Evolutionary conservation across 1,139 yeast genomes (phyloP), one percentile per base, ranked within the genome.

Genomic region (Diutina rugosa): DNA sequence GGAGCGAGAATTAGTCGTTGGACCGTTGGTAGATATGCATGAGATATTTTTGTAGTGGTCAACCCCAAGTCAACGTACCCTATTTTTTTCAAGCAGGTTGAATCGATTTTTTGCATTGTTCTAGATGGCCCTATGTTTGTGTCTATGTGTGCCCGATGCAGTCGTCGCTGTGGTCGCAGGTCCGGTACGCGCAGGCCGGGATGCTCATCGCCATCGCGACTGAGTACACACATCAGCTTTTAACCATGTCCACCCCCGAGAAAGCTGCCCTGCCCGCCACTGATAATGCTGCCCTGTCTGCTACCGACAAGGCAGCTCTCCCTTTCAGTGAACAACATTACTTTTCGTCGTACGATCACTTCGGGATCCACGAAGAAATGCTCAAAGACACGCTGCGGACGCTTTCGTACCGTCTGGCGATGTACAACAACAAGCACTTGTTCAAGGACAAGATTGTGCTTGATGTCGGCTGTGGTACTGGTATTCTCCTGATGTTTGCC

Each of bases 381-480:
- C 83, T 95, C 67, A 95, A 93, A 72, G 99, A 95, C 69, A 82
- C 90, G 57, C 89, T 90, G 48, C 84, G 99, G 70, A 95, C 99
- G 8, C 76, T 91, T 61, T 82, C 96, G 44, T 95, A 95, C 74
- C 80, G 98, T 66, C 87, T 88, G 60, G 97, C 98, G 58, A 93
- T 95, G 73, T 84, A 84, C 73, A 90, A 90, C 70, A 95, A 95
- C 76, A 87, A 87, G 68, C 87, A 86, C 65, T 74, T 90, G 60
- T 93, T 95, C 77, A 89, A 90, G 70, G 97, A 82, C 72, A 95
- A 93, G 76, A 75, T 90, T 59, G 99, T 95, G n/a, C 78, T 95
- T 60, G 99, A 95, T 73, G 99, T 95, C 60, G 99, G 99, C 54
- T 93, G 98, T 72, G 99, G 99, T 64, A 93, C 98, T 12, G 99